These are phyloP conservation scores for Ulota crispa DNA, from an alignment of 225 moss, liverwort and hornwort genomes.

Conservation along the genomic window DNA sequence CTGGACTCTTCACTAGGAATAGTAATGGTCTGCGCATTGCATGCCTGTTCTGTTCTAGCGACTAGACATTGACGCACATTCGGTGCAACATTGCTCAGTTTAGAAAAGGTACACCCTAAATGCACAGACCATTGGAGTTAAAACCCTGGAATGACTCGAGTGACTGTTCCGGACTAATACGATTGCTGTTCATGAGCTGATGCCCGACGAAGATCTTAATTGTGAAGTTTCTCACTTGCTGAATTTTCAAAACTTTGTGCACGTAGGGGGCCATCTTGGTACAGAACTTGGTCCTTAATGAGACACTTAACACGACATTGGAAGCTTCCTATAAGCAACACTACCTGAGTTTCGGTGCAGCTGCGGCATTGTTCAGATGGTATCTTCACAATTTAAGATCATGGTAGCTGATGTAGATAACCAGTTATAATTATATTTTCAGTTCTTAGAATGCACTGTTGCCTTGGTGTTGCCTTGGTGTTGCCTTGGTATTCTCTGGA, in stretches of 20 bases:
- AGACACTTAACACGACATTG: conserved; percentile 55
- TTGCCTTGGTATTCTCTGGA: conserved; percentile 13
- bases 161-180: not conserved
- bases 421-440: not conserved
- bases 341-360: conserved; percentile 86
- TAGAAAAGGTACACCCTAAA: not conserved
- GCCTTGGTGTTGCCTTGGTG: conserved; percentile 8
- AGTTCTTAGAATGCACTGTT: conserved; percentile 6
- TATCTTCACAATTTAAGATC: conserved; percentile 30
- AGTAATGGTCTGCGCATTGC: not conserved
- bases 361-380: conserved; percentile 90
- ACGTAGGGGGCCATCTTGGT: conserved; percentile 68
- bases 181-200: not conserved
- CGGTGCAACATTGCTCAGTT: conserved; percentile 20
- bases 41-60: not conserved
- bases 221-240: conserved; percentile 13
- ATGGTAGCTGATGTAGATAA: conserved; percentile 14
- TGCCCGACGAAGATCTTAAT: conserved; percentile 12
- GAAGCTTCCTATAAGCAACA: conserved; percentile 86
- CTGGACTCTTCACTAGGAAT: conserved; percentile 2
- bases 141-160: not conserved
- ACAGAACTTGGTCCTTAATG: conserved; percentile 67
- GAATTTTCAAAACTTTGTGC: conserved; percentile 31
- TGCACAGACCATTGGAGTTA: not conserved
- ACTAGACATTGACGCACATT: not conserved